Evolutionary conservation across 2,329 filamentous ascomycete genomes (phyloP).

Genomic region (Periconia digitata): DNA sequence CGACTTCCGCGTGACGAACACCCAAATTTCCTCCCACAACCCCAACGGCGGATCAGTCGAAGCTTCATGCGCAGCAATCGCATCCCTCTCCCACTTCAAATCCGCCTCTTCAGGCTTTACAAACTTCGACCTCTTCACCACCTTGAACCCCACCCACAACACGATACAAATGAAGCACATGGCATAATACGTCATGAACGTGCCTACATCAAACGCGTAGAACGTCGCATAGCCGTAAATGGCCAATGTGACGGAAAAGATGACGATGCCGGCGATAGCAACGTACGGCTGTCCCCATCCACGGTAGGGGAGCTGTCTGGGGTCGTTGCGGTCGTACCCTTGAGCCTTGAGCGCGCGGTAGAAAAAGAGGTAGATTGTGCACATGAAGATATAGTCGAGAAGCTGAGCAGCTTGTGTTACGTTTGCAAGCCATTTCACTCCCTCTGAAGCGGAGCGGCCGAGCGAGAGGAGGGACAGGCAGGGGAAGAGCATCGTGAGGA

Average conservation of each 20-base stretch:
- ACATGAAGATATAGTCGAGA: slow-evolving; percentile 15
- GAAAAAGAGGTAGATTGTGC: slow-evolving; percentile 12
- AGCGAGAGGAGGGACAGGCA: slow-evolving; percentile 72
- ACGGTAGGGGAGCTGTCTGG: slow-evolving; percentile 11
- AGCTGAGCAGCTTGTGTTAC: slow-evolving; percentile 12
- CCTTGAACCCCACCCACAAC: slow-evolving; percentile 57
- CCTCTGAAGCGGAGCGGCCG: slow-evolving; percentile 62
- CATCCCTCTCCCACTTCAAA: slow-evolving; percentile 46
- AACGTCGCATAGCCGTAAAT: slow-evolving; percentile 14
- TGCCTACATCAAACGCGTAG: slow-evolving; percentile 17
- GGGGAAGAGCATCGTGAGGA: slow-evolving; percentile 63
- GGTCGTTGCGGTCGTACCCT: slow-evolving; percentile 3
- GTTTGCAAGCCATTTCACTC: slow-evolving; percentile 60
- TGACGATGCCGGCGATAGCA: slow-evolving; percentile 7
- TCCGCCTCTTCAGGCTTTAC: slow-evolving; percentile 43
- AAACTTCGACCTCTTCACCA: slow-evolving; percentile 60
- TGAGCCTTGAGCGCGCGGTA: slow-evolving; percentile 12
- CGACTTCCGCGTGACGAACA: slow-evolving; percentile 7
- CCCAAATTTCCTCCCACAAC: slow-evolving; percentile 16
- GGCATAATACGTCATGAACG: slow-evolving; percentile 49
- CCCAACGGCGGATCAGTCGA: slow-evolving; percentile 11
- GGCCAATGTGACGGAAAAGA: slow-evolving; percentile 4
- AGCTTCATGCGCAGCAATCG: slow-evolving; percentile 39
- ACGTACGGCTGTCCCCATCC: slow-evolving; percentile 14
- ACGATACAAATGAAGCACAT: slow-evolving; percentile 31